Evolutionary conservation across 116 monocot species (phyloP).

Genomic region (Trichopus zeylanicus): DNA sequence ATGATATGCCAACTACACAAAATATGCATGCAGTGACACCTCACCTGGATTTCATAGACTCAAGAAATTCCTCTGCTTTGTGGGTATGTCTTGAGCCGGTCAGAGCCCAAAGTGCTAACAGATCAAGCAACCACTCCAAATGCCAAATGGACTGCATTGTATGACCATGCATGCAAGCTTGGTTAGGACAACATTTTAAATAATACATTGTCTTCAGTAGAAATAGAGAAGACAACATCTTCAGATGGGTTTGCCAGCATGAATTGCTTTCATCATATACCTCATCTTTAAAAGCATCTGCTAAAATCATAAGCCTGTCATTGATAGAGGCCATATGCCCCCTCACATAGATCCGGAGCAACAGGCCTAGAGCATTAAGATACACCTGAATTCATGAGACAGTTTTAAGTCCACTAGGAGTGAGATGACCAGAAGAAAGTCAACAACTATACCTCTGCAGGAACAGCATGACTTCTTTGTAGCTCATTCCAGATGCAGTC

Average conservation of each 20-base stretch:
- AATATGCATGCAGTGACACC: not conserved
- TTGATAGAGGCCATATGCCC: constrained; percentile 27
- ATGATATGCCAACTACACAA: not conserved
- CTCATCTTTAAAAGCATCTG: constrained; percentile 37
- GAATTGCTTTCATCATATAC: constrained; percentile 14
- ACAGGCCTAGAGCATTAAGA: constrained; percentile 76
- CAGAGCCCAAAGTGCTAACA: constrained; percentile 70
- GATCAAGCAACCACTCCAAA: constrained; percentile 70
- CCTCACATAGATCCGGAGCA: constrained; percentile 45
- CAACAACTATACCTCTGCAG: constrained; percentile 39
- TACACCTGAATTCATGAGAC: constrained; percentile 65
- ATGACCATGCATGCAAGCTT: not conserved
- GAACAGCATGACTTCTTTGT: constrained; percentile 46
- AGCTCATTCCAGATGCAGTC: constrained; percentile 62
- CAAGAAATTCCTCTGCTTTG: constrained; percentile 44
- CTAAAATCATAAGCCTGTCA: constrained; percentile 30
- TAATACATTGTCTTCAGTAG: no score
- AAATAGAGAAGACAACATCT: no score
- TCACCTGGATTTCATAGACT: constrained; percentile 57
- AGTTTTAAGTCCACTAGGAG: constrained; percentile 15
- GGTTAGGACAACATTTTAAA: not conserved
- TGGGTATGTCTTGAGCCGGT: constrained; percentile 23
- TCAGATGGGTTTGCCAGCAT: constrained; percentile 1
- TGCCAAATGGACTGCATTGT: constrained; percentile 56
- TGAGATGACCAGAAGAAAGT: not conserved